These are phyloP conservation scores for Solanum sejunctum DNA, from an alignment of 257 asterid species.

Conservation along the genomic window DNA sequence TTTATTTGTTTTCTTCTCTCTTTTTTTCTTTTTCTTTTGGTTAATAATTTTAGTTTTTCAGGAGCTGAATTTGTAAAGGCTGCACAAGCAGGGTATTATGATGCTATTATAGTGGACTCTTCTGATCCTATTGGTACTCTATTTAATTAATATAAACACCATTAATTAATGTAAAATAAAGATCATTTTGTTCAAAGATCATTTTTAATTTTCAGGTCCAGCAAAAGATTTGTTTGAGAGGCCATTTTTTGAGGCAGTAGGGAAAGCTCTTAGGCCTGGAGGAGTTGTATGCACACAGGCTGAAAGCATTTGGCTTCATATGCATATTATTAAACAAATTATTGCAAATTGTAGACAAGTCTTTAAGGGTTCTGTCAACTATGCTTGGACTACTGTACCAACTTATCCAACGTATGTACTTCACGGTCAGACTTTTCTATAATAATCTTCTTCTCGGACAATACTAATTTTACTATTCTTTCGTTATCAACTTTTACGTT, in stretches of 20 bases:
- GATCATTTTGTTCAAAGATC: background rate
- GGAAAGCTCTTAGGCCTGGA: slow-evolving; percentile 86
- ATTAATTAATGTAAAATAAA: background rate
- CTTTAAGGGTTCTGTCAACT: slow-evolving; percentile 92
- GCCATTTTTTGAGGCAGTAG: slow-evolving; percentile 81
- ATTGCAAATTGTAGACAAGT: slow-evolving; percentile 76
- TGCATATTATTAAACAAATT: slow-evolving; percentile 85
- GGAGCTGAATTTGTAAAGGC: slow-evolving; percentile 9
- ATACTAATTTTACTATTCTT: background rate
- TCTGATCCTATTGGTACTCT: slow-evolving; percentile 8
- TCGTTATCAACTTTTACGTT: background rate
- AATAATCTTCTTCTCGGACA: background rate
- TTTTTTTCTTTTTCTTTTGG: background rate
- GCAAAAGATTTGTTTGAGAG: slow-evolving; percentile 92
- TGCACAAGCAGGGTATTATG: background rate
- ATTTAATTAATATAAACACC: background rate
- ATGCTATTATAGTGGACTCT: slow-evolving; percentile 6
- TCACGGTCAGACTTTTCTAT: background rate
- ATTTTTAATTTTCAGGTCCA: slow-evolving; percentile 40
- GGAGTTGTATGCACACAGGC: slow-evolving; percentile 97
- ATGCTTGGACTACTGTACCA: slow-evolving; percentile 98
- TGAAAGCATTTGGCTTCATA: slow-evolving; percentile 99
- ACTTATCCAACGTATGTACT: slow-evolving; percentile 71
- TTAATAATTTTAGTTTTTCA: background rate
- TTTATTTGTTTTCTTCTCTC: background rate